A percentile compares a stretch with the other conserved stretches of the same genome.
These are phyloP conservation scores for Ceratocystis cubensis DNA, from an alignment of 2,329 filamentous ascomycete genomes.

Conservation along the genomic window DNA sequence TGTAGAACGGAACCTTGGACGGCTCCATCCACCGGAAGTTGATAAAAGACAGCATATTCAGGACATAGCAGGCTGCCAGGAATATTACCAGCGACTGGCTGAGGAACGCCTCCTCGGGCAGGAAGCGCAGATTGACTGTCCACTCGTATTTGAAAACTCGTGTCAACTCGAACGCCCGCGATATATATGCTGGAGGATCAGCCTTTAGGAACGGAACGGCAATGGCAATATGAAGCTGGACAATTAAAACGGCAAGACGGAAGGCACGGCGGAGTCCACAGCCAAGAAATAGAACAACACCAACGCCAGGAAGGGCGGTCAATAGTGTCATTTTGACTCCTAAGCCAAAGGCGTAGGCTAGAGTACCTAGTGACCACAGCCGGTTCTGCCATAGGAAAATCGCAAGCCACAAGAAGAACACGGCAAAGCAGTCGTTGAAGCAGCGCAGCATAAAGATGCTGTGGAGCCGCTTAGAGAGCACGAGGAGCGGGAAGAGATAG, in stretches of 20 bases:
- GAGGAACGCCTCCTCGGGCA: slow-evolving; percentile 73
- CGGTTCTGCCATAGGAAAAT: slow-evolving; percentile 65
- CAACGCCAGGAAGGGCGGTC: slow-evolving; percentile 69
- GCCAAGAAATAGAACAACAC: slow-evolving; percentile 60
- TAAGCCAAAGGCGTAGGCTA: slow-evolving; percentile 64
- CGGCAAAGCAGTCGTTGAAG: slow-evolving; percentile 92
- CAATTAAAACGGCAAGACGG: slow-evolving; percentile 57
- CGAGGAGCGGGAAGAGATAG: slow-evolving; percentile 73
- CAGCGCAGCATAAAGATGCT: slow-evolving; percentile 84
- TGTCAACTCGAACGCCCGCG: slow-evolving; percentile 78
- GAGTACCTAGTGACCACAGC: slow-evolving; percentile 58
- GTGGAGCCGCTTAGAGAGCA: slow-evolving; percentile 83
- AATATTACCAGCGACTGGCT: slow-evolving; percentile 52
- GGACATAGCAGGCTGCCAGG: slow-evolving; percentile 53
- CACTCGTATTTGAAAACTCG: slow-evolving; percentile 90
- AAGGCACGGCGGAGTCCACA: slow-evolving; percentile 58
- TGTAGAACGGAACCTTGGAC: slow-evolving; percentile 43
- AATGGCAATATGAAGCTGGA: slow-evolving; percentile 60
- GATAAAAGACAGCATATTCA: slow-evolving; percentile 55
- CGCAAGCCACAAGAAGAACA: slow-evolving; percentile 70
- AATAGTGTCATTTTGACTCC: slow-evolving; percentile 94
- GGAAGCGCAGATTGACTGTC: slow-evolving; percentile 97
- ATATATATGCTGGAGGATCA: slow-evolving; percentile 60
- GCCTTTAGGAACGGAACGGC: slow-evolving; percentile 54
- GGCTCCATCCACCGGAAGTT: slow-evolving; percentile 60